Conservation (phyloP, 805 yeast genomes). For the Monosporozyma yasuniensis region DNA sequence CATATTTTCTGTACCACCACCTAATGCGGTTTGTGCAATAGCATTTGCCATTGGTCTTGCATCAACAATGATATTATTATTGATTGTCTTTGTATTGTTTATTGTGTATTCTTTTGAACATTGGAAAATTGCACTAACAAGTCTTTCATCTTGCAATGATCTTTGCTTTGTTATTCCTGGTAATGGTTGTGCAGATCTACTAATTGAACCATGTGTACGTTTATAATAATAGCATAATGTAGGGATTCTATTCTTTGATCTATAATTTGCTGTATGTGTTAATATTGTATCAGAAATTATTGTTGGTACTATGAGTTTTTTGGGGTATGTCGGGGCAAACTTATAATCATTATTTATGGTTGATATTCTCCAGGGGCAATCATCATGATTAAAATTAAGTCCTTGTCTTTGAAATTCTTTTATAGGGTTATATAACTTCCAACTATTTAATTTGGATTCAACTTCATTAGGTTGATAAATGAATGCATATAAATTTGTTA, state of each 20-base stretch:
- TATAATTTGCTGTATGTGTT: constrained; percentile 71
- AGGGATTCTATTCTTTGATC: constrained; percentile 83
- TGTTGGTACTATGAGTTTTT: constrained; percentile 57
- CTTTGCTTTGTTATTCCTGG: constrained; percentile 83
- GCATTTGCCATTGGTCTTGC: constrained; percentile 92
- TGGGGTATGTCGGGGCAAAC: constrained; percentile 72
- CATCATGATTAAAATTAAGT: constrained; percentile 26
- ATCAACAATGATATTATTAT: constrained; percentile 67
- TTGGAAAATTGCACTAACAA: constrained; percentile 67
- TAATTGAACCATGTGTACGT: constrained; percentile 64
- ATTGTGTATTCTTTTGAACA: constrained; percentile 30
- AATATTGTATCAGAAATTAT: constrained; percentile 73
- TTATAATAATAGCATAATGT: constrained; percentile 67
- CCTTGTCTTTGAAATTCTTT: constrained; percentile 74
- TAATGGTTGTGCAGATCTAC: constrained; percentile 87
- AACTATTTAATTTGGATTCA: constrained; percentile 50
- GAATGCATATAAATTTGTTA: constrained; percentile 68
- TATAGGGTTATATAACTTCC: constrained; percentile 58
- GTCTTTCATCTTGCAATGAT: constrained; percentile 83
- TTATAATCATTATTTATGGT: constrained; percentile 53
- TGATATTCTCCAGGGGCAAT: constrained; percentile 60
- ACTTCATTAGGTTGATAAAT: constrained; percentile 65
- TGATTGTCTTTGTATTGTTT: constrained; percentile 7
- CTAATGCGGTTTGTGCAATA: constrained; percentile 90
- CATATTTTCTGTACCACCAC: constrained; percentile 95